These are phyloP conservation scores for Aspergillus alliaceus DNA, from an alignment of 2,329 filamentous ascomycete species.

Conservation along the genomic window DNA sequence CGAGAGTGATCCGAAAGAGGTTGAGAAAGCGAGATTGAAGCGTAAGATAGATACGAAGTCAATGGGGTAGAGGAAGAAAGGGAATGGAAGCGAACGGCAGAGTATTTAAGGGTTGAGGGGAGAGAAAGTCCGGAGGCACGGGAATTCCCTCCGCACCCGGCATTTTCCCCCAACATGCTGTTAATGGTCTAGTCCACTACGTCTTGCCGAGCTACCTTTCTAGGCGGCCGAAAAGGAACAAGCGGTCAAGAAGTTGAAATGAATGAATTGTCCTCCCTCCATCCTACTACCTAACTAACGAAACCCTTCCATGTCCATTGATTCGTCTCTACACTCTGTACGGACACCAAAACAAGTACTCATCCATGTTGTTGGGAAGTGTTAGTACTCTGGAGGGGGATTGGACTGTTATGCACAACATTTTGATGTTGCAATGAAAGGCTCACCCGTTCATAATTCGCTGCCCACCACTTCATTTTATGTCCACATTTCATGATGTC, in stretches of 20 bases:
- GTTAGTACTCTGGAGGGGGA: too few relatives aligned
- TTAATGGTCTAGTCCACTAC: too few relatives aligned
- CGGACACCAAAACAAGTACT: background rate
- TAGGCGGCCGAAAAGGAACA: background rate
- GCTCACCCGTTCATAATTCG: background rate
- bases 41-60: conserved; percentile 16
- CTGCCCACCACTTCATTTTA: too few relatives aligned
- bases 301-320: background rate
- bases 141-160: conserved; percentile 8
- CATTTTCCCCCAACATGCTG: too few relatives aligned
- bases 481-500: background rate
- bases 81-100: background rate
- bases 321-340: background rate
- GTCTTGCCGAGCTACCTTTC: background rate
- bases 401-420: background rate
- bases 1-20: conserved; percentile 48
- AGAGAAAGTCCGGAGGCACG: conserved; percentile 7
- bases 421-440: background rate
- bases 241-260: background rate
- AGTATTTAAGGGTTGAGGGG: conserved; percentile 10
- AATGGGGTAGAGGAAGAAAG: conserved; percentile 4
- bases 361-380: background rate
- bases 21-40: conserved; percentile 38
- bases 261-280: background rate
- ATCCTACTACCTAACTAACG: too few relatives aligned